phyloP scores from a whole-genome alignment of 331 rosid genomes.

The Malus hybrid region DNA sequence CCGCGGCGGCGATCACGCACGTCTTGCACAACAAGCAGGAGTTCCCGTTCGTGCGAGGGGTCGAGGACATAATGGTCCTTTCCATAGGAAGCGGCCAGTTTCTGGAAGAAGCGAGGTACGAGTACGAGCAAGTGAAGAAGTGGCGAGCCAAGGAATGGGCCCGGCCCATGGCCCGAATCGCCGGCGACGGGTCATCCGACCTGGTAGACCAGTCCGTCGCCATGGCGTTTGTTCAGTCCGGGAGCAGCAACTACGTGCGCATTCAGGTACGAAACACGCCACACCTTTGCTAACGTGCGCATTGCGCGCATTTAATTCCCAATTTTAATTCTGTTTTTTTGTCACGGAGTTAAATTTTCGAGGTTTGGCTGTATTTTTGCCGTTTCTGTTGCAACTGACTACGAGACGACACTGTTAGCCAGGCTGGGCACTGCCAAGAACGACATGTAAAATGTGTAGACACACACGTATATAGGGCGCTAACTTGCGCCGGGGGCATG shows the following conservation, averaged over 20 bases:
- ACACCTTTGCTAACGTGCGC: background rate
- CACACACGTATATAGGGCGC: background rate
- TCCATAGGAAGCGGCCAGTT: conserved; percentile 88
- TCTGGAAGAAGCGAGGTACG: conserved; percentile 57
- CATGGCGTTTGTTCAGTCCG: conserved; percentile 80
- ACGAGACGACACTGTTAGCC: conserved; percentile 29
- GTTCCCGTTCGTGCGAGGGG: conserved; percentile 98
- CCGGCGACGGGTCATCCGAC: conserved; percentile 81
- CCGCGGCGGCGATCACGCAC: conserved; percentile 94
- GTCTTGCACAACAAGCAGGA: conserved; percentile 97
- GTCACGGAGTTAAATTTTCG: background rate
- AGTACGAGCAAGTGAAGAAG: conserved; percentile 51
- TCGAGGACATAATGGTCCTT: conserved; percentile 82
- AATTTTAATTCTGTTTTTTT: background rate
- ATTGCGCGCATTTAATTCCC: background rate
- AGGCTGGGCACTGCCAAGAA: conserved; percentile 14
- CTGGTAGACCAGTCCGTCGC: conserved; percentile 92
- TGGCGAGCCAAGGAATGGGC: conserved; percentile 98
- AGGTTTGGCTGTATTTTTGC: conserved; percentile 1
- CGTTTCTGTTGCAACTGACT: background rate
- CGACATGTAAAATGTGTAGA: background rate
- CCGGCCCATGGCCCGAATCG: conserved; percentile 77
- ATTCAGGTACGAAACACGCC: conserved; percentile 56
- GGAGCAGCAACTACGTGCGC: conserved; percentile 76
- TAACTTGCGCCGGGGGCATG: conserved; percentile 5